Percentiles rank a stretch among this genome's conserved stretches.
Evolutionary conservation across 1,139 yeast genomes (phyloP).

Genomic region (Nadsonia starkeyi-henricii): DNA sequence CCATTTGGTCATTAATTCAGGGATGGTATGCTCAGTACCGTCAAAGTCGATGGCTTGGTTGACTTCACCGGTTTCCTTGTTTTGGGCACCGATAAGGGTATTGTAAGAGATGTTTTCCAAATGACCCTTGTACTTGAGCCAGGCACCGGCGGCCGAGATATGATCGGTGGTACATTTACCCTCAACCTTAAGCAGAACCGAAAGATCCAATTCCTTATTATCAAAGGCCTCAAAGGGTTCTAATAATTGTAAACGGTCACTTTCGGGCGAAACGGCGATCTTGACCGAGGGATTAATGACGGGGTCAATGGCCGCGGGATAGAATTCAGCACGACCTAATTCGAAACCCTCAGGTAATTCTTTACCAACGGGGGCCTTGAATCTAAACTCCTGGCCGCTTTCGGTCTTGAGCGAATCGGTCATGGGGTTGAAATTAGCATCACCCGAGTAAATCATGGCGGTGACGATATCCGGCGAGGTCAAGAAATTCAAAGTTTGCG

Average conservation of each 20-base stretch:
- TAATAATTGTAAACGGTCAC: conserved; percentile 68
- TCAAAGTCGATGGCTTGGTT: conserved; percentile 81
- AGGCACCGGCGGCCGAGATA: conserved; percentile 97
- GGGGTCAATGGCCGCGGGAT: conserved; percentile 46
- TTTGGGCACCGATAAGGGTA: conserved; percentile 92
- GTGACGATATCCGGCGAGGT: conserved; percentile 97
- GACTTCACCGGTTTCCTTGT: conserved; percentile 92
- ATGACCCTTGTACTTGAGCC: conserved; percentile 98
- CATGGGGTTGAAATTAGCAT: conserved; percentile 75
- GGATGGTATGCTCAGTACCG: conserved; percentile 62
- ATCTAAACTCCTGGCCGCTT: conserved; percentile 55
- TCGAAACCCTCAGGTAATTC: conserved; percentile 85
- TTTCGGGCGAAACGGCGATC: conserved; percentile 62
- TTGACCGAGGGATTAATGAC: conserved; percentile 60
- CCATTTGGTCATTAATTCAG: conserved; percentile 96
- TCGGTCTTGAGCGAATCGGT: conserved; percentile 56
- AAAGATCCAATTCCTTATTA: conserved; percentile 65
- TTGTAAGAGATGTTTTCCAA: conserved; percentile 89
- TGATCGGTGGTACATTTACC: conserved; percentile 99
- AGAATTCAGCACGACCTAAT: conserved; percentile 67
- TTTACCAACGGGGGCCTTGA: conserved; percentile 61
- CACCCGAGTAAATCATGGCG: conserved; percentile 90
- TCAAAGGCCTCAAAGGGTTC: conserved; percentile 84
- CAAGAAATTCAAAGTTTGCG: conserved; percentile 90
- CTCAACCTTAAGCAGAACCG: conserved; percentile 75